These are phyloP conservation scores for Cubamyces sp. DNA, from an alignment of 768 basidiomycete genomes.

Conservation along the genomic window DNA sequence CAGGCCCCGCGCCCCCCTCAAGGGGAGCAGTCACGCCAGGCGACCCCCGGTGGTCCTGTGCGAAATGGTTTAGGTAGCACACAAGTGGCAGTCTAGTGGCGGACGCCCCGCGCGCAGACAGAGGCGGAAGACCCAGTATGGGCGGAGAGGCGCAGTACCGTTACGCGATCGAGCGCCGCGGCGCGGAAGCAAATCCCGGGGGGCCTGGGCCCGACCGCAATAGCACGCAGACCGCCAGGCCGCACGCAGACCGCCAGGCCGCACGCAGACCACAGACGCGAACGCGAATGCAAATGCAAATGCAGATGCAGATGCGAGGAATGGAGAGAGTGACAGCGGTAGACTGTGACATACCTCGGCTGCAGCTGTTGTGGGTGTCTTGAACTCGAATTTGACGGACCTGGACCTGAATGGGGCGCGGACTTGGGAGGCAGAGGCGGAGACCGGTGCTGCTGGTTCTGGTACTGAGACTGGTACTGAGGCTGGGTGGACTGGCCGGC, in stretches of 20 bases:
- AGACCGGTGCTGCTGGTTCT: too few species aligned
- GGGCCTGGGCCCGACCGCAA: conserved; percentile 1
- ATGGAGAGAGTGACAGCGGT: conserved; percentile 2
- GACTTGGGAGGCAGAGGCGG: too few species aligned
- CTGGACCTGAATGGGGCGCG: too few species aligned
- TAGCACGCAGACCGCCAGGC: too few species aligned
- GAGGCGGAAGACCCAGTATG: conserved; percentile 8
- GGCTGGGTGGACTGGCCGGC: neutral
- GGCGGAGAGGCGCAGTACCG: neutral
- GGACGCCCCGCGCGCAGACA: too few species aligned
- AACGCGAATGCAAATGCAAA: neutral
- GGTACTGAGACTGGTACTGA: too few species aligned
- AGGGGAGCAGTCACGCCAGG: too few species aligned
- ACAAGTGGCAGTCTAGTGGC: neutral
- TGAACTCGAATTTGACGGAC: too few species aligned
- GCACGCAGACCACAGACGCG: too few species aligned
- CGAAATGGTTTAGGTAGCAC: conserved; percentile 1
- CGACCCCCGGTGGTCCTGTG: neutral
- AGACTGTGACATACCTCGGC: too few species aligned
- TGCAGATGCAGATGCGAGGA: neutral
- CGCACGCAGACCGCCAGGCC: neutral
- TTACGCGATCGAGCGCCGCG: neutral
- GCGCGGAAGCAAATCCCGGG: conserved; percentile 8
- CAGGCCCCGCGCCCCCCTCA: too few species aligned
- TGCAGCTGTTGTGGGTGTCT: too few species aligned